These are phyloP conservation scores for Phytophthora vignae DNA, from an alignment of 352 stramenopile genomes.

Conservation along the genomic window DNA sequence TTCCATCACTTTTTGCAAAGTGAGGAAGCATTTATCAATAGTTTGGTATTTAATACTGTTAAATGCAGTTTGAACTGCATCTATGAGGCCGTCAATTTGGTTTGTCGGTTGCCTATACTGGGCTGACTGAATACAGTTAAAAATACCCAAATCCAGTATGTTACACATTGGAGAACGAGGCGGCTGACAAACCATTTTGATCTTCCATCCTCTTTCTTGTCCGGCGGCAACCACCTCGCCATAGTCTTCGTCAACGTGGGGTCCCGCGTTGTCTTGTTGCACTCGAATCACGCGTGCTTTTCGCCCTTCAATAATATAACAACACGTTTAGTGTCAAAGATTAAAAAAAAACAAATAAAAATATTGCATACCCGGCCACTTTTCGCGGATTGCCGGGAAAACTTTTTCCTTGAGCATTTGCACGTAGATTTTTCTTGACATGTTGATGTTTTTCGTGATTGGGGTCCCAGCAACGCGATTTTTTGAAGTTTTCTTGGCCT, in stretches of 20 bases:
- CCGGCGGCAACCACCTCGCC: conserved; percentile 8
- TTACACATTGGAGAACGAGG: not conserved
- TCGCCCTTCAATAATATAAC: conserved; percentile 4
- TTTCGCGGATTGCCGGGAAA: conserved; percentile 17
- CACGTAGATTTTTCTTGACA: conserved; percentile 7
- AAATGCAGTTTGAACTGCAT: not conserved
- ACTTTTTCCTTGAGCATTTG: conserved; percentile 16
- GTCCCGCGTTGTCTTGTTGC: conserved; percentile 18
- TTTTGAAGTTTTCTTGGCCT: conserved; percentile 1
- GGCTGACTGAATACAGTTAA: conserved; percentile 14
- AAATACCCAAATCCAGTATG: conserved; percentile 15
- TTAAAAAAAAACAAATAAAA: not conserved
- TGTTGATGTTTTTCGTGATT: conserved; percentile 21
- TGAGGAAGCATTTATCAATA: conserved; percentile 10
- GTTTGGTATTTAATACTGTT: not conserved
- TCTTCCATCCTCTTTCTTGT: conserved; percentile 7
- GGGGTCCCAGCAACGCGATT: not conserved
- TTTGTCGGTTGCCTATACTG: conserved; percentile 4
- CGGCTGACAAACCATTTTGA: conserved; percentile 20
- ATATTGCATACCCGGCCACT: conserved; percentile 9
- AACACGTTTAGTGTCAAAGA: not conserved
- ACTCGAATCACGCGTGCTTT: conserved; percentile 14
- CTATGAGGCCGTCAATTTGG: conserved; percentile 2
- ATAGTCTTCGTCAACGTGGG: conserved; percentile 14
- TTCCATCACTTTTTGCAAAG: conserved; percentile 14